These are phyloP conservation scores for Dipteronia sinensis DNA, from an alignment of 345 rosid genomes.

Conservation along the genomic window DNA sequence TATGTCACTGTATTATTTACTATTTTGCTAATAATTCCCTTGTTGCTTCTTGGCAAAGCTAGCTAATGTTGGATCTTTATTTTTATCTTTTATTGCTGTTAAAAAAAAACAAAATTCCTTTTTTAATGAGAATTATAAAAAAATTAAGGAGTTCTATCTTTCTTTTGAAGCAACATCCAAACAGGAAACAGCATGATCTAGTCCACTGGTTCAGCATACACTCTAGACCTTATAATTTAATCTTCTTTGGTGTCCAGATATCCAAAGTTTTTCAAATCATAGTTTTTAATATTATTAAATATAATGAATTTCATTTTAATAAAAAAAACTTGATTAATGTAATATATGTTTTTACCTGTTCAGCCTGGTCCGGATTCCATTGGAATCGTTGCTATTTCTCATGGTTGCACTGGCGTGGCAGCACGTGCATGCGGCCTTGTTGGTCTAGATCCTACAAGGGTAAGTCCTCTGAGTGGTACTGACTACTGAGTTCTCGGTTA, in stretches of 20 bases:
- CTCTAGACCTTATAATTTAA: neutral
- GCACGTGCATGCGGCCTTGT: constrained; percentile 99
- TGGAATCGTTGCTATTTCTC: constrained; percentile 99
- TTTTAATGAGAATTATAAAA: neutral
- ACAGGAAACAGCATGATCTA: neutral
- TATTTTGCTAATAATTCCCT: constrained; percentile 10
- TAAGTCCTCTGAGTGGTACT: constrained; percentile 31
- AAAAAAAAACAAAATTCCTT: neutral
- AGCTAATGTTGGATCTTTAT: neutral
- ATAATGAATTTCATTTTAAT: neutral
- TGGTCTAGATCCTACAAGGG: constrained; percentile 97
- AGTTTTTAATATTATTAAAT: neutral
- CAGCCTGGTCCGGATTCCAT: constrained; percentile 99
- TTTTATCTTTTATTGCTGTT: neutral
- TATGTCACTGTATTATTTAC: constrained; percentile 2
- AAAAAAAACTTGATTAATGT: neutral
- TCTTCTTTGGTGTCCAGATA: neutral
- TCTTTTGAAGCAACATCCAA: constrained; percentile 4
- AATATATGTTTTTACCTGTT: constrained; percentile 13
- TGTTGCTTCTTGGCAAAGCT: neutral
- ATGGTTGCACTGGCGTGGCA: constrained; percentile 96
- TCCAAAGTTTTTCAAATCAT: neutral
- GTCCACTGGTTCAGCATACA: neutral
- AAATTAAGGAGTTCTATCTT: neutral
- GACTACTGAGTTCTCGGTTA: neutral